Evolutionary conservation across 1,139 yeast genomes (phyloP), one percentile per base, ranked within the genome.

Genomic region (Candida sp.): DNA sequence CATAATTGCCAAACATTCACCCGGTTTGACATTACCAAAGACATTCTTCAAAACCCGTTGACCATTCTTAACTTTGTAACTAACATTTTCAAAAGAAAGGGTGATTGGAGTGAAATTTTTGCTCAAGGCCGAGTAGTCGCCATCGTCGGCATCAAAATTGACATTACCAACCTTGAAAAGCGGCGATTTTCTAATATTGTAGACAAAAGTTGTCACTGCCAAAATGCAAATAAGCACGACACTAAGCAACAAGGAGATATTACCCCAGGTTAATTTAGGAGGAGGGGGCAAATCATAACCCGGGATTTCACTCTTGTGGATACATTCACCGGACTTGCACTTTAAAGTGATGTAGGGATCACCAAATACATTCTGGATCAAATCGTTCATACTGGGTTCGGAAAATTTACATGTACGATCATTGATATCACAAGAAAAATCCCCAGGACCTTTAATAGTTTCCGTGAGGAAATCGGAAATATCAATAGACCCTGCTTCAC

Each of bases 311-410:
- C 95, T 85, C 56, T 84, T 82, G 60, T 93, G 98, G 33, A 93
- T 57, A 72, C 99, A 93, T 63, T 93, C 99, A 42, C 96, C 93
- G 1, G 96, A 81, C 11, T 69, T 66, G 65, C 99, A 93, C 41
- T 78, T 73, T 45, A 93, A 70, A 1, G 93, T 85, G 55, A 93
- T 93, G 54, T 81, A 79, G 1, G 91, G 88, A 60, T 93, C 99
- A 12, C 99, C 99, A 66, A 93, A 93, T 3, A 93, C 96, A 12
- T 89, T 82, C 47, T 82, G 75, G 47, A 93, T 93, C 56, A 93
- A 76, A 50, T 87, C 95, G 63, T 93, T 88, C 98, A 93, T 93
- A 46, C 95, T 84, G 33, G 99, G 98, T 60, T 93, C 99, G 3
- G 93, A 84, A 58, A 93, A 93, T 43, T 75, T 73, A 68, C 99